Percentiles rank a stretch among this genome's conserved stretches.
Conservation (phyloP, 805 yeast species). For the Maudiozyma turicensis region DNA sequence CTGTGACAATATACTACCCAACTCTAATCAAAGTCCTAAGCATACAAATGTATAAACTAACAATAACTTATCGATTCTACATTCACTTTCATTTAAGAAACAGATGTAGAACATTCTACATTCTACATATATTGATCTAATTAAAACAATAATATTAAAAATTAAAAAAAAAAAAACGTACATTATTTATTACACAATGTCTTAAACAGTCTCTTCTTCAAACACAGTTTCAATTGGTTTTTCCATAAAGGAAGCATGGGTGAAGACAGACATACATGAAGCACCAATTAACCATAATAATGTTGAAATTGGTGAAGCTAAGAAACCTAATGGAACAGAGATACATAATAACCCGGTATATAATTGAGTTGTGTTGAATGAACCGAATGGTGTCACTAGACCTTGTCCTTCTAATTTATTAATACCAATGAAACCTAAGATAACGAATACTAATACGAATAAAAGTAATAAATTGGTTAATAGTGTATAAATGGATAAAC, state of each 20-base stretch:
- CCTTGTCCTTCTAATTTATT: conserved; percentile 74
- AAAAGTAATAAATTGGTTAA: conserved; percentile 76
- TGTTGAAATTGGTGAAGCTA: conserved; percentile 84
- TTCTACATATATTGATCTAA: background rate
- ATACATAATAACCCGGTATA: conserved; percentile 75
- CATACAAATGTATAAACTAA: no score
- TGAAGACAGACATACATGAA: conserved; percentile 62
- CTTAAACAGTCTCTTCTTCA: conserved; percentile 52
- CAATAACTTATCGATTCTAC: no score
- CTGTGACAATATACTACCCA: no score
- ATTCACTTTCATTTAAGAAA: no score
- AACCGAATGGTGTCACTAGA: conserved; percentile 63
- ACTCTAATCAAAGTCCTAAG: no score
- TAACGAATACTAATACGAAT: conserved; percentile 68
- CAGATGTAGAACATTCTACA: no score
- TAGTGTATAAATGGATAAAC: conserved; percentile 74
- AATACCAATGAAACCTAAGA: conserved; percentile 71
- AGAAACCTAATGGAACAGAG: conserved; percentile 70
- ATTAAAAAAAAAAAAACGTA: no score
- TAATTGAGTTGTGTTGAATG: conserved; percentile 65
- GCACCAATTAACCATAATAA: conserved; percentile 89
- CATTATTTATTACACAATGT: background rate
- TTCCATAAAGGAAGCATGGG: conserved; percentile 87
- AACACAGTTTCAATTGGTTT: conserved; percentile 93
- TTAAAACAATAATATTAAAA: background rate